Base-by-base conservation (phyloP, 441 rosid genomes). In the Sinapis alba region DNA sequence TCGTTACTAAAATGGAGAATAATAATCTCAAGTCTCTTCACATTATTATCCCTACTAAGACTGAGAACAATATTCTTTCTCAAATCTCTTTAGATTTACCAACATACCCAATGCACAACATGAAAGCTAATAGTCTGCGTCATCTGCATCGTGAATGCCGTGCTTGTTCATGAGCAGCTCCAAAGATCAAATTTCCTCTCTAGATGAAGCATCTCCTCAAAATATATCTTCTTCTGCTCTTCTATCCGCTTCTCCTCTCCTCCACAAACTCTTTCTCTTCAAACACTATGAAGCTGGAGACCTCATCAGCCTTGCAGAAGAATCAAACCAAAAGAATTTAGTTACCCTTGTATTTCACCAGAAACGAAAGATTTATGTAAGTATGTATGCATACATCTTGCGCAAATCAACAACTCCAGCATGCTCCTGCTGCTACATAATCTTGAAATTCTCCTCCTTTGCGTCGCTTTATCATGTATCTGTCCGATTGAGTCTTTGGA, bases 371-470 rank as follows among this genome's bases (percentile, higher is more conserved):
- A 1, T 11, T 60, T 27, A 43, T 1, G 20, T 19, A n/a, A 43
- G 51, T 43, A 28, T 28, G 18, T 16, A 5, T 4, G 16, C 19
- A 28, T 79, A 86, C 92, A 26, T 28, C 32, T 32, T 80, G 87
- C 94, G 82, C 28, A 45, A 70, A 13, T 87, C 82, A 72, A 83
- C 85, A 18, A 86, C 87, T 78, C 83, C 85, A 59, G 87, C 87
- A n/a, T 93, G 89, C 72, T 90, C 86, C 61, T 83, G 81, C 81
- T 88, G 98, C 82, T 93, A 97, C 43, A 82, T 73, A 79, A 68
- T 86, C 92, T 95, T 98, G 32, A 95, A 92, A 18, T 82, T 70
- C 71, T 89, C 97, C 70, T 95, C 97, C 74, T 82, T 83, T 4
- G 72, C 88, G 30, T 84, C 73, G 69, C 88, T 81, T 3, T 74